These are phyloP conservation scores for Chaetomium sp. DNA, from an alignment of 2,329 filamentous ascomycete genomes.

Conservation along the genomic window DNA sequence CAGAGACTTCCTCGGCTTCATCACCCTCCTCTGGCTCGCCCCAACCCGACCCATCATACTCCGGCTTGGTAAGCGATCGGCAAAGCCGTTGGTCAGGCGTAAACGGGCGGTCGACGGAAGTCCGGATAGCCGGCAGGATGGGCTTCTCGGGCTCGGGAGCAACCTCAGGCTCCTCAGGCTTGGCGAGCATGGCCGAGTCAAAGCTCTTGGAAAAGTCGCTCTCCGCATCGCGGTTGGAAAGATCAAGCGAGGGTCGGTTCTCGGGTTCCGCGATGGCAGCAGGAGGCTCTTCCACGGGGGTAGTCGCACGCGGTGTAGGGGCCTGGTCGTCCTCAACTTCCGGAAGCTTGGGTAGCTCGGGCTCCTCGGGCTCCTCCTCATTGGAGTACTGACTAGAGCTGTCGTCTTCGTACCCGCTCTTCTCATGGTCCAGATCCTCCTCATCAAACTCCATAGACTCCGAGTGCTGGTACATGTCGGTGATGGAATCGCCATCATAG, in stretches of 20 bases:
- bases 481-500: slow-evolving; percentile 59
- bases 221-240: slow-evolving; percentile 18
- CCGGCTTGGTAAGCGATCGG: slow-evolving; percentile 45
- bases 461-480: slow-evolving; percentile 57
- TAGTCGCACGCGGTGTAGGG: slow-evolving; percentile 44
- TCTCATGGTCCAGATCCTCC: slow-evolving; percentile 27
- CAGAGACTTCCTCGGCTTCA: slow-evolving; percentile 40
- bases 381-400: slow-evolving; percentile 52
- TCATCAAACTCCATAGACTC: slow-evolving; percentile 28
- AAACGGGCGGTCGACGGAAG: slow-evolving; percentile 35
- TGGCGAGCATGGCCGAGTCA: slow-evolving; percentile 42
- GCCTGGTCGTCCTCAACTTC: slow-evolving; percentile 9
- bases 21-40: slow-evolving; percentile 36
- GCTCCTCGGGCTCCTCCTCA: slow-evolving; percentile 12
- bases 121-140: slow-evolving; percentile 33
- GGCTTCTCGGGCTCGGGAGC: slow-evolving; percentile 30
- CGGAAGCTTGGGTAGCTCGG: slow-evolving; percentile 25
- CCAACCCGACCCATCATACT: slow-evolving; percentile 59
- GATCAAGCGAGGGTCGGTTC: slow-evolving; percentile 4
- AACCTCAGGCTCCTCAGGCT: slow-evolving; percentile 33
- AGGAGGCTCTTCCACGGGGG: slow-evolving; percentile 29
- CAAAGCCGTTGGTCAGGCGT: slow-evolving; percentile 42
- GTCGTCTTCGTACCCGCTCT: slow-evolving; percentile 31
- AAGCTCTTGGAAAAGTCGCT: slow-evolving; percentile 36
- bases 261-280: slow-evolving; percentile 1